A percentile compares a stretch with the other conserved stretches of the same genome.
Conservation (phyloP, 2,329 filamentous ascomycete genomes). For the Metarhizium anisopliae region DNA sequence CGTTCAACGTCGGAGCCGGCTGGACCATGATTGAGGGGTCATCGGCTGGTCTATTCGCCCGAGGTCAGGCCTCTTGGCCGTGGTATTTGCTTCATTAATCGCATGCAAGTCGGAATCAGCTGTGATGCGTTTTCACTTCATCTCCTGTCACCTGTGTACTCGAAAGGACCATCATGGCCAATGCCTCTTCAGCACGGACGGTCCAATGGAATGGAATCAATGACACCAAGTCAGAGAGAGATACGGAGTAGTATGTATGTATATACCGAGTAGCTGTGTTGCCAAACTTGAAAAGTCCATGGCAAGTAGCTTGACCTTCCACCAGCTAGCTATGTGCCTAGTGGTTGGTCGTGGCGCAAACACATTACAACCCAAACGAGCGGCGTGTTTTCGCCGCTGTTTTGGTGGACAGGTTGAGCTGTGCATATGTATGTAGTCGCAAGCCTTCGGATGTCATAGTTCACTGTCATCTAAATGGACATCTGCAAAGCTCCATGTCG, state of each 20-base stretch:
- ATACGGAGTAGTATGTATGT: no score
- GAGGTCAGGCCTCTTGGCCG: background rate
- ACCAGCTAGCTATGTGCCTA: background rate
- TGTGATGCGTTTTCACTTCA: background rate
- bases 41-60: background rate
- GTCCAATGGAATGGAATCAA: no score
- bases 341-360: background rate
- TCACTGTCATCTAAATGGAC: background rate
- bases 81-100: background rate
- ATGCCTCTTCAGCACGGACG: no score
- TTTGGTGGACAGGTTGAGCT: background rate
- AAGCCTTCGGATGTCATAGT: background rate
- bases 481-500: background rate
- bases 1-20: background rate
- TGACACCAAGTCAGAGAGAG: no score
- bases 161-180: no score
- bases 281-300: no score
- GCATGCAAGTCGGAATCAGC: background rate
- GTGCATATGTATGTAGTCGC: background rate
- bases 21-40: background rate
- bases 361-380: background rate
- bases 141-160: no score
- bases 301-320: background rate
- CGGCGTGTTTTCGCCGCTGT: background rate
- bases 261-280: no score